Evolutionary conservation across 768 basidiomycete genomes (phyloP), one percentile per base, ranked within the genome.

Genomic region (Sarcodon sp.): DNA sequence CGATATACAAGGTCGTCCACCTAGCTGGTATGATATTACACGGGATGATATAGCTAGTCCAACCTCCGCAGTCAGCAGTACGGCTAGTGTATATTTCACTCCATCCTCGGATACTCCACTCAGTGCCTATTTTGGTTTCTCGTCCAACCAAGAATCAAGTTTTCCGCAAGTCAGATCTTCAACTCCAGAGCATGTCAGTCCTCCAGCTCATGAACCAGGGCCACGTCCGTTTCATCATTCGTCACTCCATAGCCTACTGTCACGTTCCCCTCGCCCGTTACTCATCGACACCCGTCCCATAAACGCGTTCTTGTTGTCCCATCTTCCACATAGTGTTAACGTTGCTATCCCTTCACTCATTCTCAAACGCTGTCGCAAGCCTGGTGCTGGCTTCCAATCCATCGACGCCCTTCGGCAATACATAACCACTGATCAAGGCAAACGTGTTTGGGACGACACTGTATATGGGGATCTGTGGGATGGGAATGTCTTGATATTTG

Each of bases 321-420:
- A 80, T 61, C 63, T 96, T 46, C 60, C 68, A 35, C 67, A 79
- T 54, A 85, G 82, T 61, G 75, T 90, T 51, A 92, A 92, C 64
- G 72, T 96, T 44, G 83, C 83, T 33, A 86, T 96, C 38, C 91
- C 92, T 0, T 85, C 87, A 21, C 77, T 96, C 57, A 90, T 96
- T 57, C 77, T 92, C 55, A 91, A 90, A 62, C 80, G 91, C 15
- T 83, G 75, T 53, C 72, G 79, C 51, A 87, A 85, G 59, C 77
- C 82, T 2, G 79, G 75, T 33, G 78, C 73, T 53, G 79, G 75
- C 1, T 76, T 87, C 54, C 77, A 75, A 47, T 73, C 73, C 32
- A 65, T 88, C 43, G 75, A 81, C 53, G 72, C 81, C 0, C 66
- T 94, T 48, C 78, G 81, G 45, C 81, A 85, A 56, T 94, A 83